Evolutionary conservation across 768 basidiomycete genomes (phyloP).

Genomic region (Podaxis sp.): DNA sequence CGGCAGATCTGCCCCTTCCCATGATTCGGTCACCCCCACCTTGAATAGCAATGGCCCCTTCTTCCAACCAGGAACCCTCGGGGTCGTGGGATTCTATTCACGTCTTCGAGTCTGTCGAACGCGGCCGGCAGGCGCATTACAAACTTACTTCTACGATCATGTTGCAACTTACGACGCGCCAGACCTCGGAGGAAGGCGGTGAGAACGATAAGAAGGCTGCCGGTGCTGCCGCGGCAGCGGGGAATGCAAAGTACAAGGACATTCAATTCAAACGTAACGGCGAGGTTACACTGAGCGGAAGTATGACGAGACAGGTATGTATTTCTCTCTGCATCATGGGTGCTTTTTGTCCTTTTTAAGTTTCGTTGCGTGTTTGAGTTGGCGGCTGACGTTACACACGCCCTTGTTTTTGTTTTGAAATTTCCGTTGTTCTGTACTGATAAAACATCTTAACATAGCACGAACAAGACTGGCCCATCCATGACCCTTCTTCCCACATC

Average conservation of each 20-base stretch:
- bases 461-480: conserved; percentile 84
- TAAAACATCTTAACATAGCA: conserved; percentile 43
- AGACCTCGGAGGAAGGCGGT: conserved; percentile 26
- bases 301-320: conserved; percentile 94
- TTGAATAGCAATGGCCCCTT: conserved; percentile 58
- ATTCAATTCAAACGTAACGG: conserved; percentile 46
- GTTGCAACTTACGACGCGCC: conserved; percentile 77
- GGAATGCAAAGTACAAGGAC: conserved; percentile 8
- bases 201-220: conserved; percentile 34
- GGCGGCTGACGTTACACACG: neutral
- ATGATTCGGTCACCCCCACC: neutral
- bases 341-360: neutral
- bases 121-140: conserved; percentile 91
- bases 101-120: conserved; percentile 93
- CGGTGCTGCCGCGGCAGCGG: conserved; percentile 24
- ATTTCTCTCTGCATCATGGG: neutral
- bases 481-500: conserved; percentile 82
- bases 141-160: conserved; percentile 97
- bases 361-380: neutral
- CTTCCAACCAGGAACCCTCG: conserved; percentile 58
- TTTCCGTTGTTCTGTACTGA: neutral
- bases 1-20: neutral
- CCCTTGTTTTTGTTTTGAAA: neutral
- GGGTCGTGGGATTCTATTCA: conserved; percentile 99
- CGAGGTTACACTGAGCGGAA: conserved; percentile 85